Evolutionary conservation across 75 land plant genomes (phyloP), one percentile per base, ranked within the genome.

Genomic region (Selaginella tamariscina): DNA sequence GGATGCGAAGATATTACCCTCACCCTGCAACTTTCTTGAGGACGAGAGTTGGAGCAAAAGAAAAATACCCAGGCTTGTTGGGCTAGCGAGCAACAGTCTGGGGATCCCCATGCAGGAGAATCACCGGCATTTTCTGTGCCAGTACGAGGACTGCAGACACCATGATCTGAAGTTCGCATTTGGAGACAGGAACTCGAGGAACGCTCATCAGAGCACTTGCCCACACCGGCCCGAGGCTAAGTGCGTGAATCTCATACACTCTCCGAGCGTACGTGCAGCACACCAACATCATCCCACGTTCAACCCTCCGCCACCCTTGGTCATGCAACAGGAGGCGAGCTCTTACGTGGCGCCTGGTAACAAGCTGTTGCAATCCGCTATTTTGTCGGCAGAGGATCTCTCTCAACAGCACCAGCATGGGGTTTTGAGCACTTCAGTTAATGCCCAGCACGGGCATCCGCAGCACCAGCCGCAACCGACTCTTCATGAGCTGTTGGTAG

Each of bases 331-430:
- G 13, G 24, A 29, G 30, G 28, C 30, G n/a, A 32, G 21, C 30
- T 31, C 70, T 23, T 31, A 0, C 27, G n/a, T 15, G 30, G 30
- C 44, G 1, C 44, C 2, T 33, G 70, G 57, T 18, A 63, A 75
- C 24, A 72, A 67, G 15, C 60, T 71, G 2, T 71, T 71, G 29
- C 77, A 75, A 65, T 31, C 33, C 13, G 69, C 56, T 23, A 55
- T 30, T 55, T 32, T 29, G 57, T 64, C 23, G 64, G 66, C 49
- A 5, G 49, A 39, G 49, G 49, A 39, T 39, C 49, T 39, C 49
- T 39, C 49, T 5, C 49, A 39, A 5, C 49, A 39, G 49, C 11
- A 5, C 49, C 49, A 39, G 15, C 11, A 5, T 5, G 49, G 11
- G 15, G 11, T 39, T 5, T 15, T 39, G 5, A 39, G 11, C 49